Percentiles rank a stretch among this genome's conserved stretches.
These are phyloP conservation scores for Neonectria punicea DNA, from an alignment of 2,329 filamentous ascomycete species.

Conservation along the genomic window DNA sequence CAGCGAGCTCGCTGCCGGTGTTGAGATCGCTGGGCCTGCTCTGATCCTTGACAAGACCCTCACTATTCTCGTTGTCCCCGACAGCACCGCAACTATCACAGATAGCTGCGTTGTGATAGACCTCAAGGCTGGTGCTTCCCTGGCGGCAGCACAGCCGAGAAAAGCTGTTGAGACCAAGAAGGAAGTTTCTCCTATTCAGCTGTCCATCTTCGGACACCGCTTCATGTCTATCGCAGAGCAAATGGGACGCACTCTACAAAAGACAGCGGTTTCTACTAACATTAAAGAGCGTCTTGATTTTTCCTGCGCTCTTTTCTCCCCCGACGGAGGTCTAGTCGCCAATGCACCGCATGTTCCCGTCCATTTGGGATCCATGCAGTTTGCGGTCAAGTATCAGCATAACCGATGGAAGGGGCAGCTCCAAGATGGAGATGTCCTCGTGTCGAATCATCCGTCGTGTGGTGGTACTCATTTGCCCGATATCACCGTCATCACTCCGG, in stretches of 20 bases:
- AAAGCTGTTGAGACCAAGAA: slow-evolving; percentile 22
- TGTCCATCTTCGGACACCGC: slow-evolving; percentile 81
- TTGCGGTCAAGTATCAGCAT: slow-evolving; percentile 76
- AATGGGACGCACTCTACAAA: slow-evolving; percentile 83
- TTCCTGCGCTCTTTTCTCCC: slow-evolving; percentile 82
- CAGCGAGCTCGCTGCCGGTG: slow-evolving; percentile 28
- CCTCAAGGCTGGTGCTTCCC: slow-evolving; percentile 18
- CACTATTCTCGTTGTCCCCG: slow-evolving; percentile 74
- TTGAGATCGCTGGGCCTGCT: slow-evolving; percentile 46
- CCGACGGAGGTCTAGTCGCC: slow-evolving; percentile 76
- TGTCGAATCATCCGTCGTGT: slow-evolving; percentile 49
- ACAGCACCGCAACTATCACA: slow-evolving; percentile 47
- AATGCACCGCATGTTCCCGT: slow-evolving; percentile 82
- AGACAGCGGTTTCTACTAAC: slow-evolving; percentile 81
- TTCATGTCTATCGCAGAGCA: slow-evolving; percentile 90
- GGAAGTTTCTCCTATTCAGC: slow-evolving; percentile 73
- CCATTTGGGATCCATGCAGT: slow-evolving; percentile 83
- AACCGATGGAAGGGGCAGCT: slow-evolving; percentile 69
- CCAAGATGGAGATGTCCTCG: slow-evolving; percentile 49
- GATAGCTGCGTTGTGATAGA: slow-evolving; percentile 52
- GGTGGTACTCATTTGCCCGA: slow-evolving; percentile 54
- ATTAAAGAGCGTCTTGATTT: slow-evolving; percentile 86
- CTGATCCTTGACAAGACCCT: slow-evolving; percentile 76
- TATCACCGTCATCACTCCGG: slow-evolving; percentile 69
- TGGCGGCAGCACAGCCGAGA: neutral